Base-by-base conservation (phyloP, 2,329 filamentous ascomycete genomes). In the Sporothrix variecibatus region DNA sequence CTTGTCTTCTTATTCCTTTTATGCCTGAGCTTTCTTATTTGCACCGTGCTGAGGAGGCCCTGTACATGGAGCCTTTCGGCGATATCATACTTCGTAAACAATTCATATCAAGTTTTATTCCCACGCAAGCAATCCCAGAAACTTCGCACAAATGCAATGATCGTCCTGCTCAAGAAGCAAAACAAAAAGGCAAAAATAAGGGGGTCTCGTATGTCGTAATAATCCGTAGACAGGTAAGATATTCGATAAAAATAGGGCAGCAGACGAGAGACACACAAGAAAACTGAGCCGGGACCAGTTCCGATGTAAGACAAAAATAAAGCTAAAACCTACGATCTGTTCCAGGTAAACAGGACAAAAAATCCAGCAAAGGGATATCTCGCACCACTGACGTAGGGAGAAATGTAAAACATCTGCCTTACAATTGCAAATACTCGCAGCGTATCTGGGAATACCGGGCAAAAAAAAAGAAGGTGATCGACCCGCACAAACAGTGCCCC, bases 241-340 rank as follows among this genome's bases (percentile, higher is more conserved):
- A 38, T n/a, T 26, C 51, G 26, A 46, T 9, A 56, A 56, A 28
- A 56, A 26, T n/a, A 51, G 23, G n/a, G 51, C 12, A 23, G 11
- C 5, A 56, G 31, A 9, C 28, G 23, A 5, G 6, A 23, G 28
- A 17, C 46, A 70, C 8, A 17, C 34, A n/a, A 3, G 20, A 3
- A 20, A 49, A 49, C 15, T 49, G 15, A 5, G 12, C 40, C 40
- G 23, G 40, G 23, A n/a, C 64, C 23, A 11, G 15, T n/a, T 51
- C 67, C 46, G 28, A 69, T 51, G 65, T 69, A 69, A 69, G 68
- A 70, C 68, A 70, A 43, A 43, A 71, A 60, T 26, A 71, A 40
- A 71, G 51, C 68, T 43, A 71, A 58, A 71, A 60, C 68, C 68
- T 11, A 12, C n/a, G 49, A 71, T 71, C 67, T 53, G 67, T 58